A percentile compares a stretch with the other conserved stretches of the same genome.
These are phyloP conservation scores for Pyropia haitanensis DNA, from an alignment of 23 red algal species.

Conservation along the genomic window DNA sequence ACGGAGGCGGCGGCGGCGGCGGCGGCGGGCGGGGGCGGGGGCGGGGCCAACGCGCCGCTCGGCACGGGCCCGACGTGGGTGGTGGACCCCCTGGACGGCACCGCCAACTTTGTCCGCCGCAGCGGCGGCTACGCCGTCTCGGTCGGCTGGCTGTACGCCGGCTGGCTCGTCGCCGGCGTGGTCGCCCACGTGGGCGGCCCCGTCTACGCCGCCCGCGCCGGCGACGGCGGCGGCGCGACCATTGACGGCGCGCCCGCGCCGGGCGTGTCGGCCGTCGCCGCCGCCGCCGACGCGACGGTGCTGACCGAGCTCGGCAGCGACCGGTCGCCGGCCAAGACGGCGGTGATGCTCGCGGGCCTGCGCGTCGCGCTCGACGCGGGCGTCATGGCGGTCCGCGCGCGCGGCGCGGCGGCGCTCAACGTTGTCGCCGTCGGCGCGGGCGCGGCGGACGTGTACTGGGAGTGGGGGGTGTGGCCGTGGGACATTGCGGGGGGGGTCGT, in stretches of 20 bases:
- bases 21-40: background rate
- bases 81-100: slow-evolving; percentile 90
- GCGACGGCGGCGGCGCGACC: slow-evolving; percentile 24
- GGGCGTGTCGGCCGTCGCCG: background rate
- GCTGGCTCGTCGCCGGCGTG: slow-evolving; percentile 33
- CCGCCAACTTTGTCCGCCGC: slow-evolving; percentile 74
- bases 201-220: slow-evolving; percentile 36
- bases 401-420: slow-evolving; percentile 54
- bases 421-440: slow-evolving; percentile 61
- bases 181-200: slow-evolving; percentile 56
- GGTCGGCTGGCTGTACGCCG: slow-evolving; percentile 21
- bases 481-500: slow-evolving; percentile 70
- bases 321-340: slow-evolving; percentile 21
- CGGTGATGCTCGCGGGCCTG: slow-evolving; percentile 20
- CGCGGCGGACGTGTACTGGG: slow-evolving; percentile 47
- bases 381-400: slow-evolving; percentile 50
- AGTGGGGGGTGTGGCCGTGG: slow-evolving; percentile 59
- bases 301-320: slow-evolving; percentile 65
- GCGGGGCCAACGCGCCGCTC: background rate
- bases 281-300: slow-evolving; percentile 18
- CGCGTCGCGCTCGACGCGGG: slow-evolving; percentile 7
- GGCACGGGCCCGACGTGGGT: slow-evolving; percentile 42
- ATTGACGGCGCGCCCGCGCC: slow-evolving; percentile 12
- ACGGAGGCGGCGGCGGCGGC: slow-evolving; percentile 6
- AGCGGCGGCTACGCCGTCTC: slow-evolving; percentile 32